Evolutionary conservation across 495 filamentous ascomycete species (phyloP).

Genomic region (Aspergillus nanangensis): DNA sequence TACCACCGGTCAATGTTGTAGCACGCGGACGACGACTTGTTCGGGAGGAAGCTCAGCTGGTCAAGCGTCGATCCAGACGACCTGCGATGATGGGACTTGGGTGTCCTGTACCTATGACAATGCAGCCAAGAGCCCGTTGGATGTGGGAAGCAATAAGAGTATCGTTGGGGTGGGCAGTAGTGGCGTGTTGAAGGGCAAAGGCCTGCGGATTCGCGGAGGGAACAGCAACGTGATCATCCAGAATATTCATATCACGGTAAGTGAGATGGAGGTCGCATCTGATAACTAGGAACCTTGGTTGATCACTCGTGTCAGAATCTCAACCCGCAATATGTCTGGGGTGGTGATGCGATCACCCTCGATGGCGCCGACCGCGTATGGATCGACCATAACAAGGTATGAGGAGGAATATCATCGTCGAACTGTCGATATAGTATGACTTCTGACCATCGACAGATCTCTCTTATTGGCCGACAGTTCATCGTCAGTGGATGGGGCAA

Average conservation of each 20-base stretch:
- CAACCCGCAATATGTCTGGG: conserved; percentile 25
- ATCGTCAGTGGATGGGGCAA: conserved; percentile 14
- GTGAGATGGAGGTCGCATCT: no score
- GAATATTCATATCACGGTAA: conserved; percentile 26
- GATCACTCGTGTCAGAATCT: no score
- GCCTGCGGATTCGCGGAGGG: conserved; percentile 14
- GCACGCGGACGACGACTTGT: conserved; percentile 10
- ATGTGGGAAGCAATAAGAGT: conserved; percentile 25
- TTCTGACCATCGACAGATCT: no score
- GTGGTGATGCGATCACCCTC: conserved; percentile 20
- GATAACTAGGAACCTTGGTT: no score
- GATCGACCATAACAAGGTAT: conserved; percentile 20
- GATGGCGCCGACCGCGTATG: conserved; percentile 14
- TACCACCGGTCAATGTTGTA: conserved; percentile 12
- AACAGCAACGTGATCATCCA: conserved; percentile 25
- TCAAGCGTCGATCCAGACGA: conserved; percentile 11
- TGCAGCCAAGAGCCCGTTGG: conserved; percentile 9
- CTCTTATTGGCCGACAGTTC: conserved; percentile 13
- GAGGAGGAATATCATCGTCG: no score
- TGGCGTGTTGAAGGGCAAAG: conserved; percentile 19
- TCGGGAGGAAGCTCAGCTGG: conserved; percentile 6
- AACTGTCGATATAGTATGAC: not conserved
- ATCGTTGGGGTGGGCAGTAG: conserved; percentile 21
- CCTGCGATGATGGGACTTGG: conserved; percentile 10
- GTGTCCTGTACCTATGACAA: conserved; percentile 18